Evolutionary conservation across 2,329 filamentous ascomycete species (phyloP).

Genomic region (Drechslera avenae): DNA sequence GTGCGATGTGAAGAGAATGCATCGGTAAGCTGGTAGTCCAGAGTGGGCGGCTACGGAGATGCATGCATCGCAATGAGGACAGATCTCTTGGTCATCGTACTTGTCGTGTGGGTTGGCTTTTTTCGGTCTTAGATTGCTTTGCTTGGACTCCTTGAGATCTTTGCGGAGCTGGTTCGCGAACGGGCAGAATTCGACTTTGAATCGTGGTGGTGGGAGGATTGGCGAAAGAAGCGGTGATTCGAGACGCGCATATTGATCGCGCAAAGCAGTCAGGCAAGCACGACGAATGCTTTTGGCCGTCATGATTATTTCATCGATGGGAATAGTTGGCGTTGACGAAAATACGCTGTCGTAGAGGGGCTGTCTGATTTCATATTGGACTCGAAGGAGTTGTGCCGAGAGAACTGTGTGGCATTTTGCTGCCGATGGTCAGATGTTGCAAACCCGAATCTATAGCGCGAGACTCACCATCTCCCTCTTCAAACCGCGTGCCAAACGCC

Average conservation of each 20-base stretch:
- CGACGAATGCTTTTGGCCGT: constrained; percentile 42
- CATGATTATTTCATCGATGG: constrained; percentile 37
- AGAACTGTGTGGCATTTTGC: constrained; percentile 40
- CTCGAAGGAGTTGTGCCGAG: constrained; percentile 38
- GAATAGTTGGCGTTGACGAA: constrained; percentile 25
- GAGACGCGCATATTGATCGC: constrained; percentile 37
- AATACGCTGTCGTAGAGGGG: constrained; percentile 38
- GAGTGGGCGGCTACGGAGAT: constrained; percentile 41
- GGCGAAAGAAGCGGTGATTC: constrained; percentile 23
- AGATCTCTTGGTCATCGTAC: constrained; percentile 43
- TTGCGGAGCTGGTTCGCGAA: constrained; percentile 38
- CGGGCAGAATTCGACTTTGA: constrained; percentile 42
- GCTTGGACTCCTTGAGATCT: constrained; percentile 25
- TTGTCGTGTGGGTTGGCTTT: constrained; percentile 36
- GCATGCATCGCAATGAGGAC: constrained; percentile 38
- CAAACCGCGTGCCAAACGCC: constrained; percentile 36
- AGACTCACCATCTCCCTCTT: constrained; percentile 41
- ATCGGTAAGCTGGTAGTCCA: constrained; percentile 37
- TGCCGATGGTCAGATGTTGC: constrained; percentile 25
- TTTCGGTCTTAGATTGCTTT: constrained; percentile 29
- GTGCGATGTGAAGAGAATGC: constrained; percentile 42
- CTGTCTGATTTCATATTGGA: constrained; percentile 42
- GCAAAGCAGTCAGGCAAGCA: constrained; percentile 36
- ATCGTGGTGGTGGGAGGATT: constrained; percentile 41
- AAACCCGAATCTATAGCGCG: background rate